Base-by-base conservation (phyloP, 108 stramenopile genomes). In the Nitzschia putrida region DNA sequence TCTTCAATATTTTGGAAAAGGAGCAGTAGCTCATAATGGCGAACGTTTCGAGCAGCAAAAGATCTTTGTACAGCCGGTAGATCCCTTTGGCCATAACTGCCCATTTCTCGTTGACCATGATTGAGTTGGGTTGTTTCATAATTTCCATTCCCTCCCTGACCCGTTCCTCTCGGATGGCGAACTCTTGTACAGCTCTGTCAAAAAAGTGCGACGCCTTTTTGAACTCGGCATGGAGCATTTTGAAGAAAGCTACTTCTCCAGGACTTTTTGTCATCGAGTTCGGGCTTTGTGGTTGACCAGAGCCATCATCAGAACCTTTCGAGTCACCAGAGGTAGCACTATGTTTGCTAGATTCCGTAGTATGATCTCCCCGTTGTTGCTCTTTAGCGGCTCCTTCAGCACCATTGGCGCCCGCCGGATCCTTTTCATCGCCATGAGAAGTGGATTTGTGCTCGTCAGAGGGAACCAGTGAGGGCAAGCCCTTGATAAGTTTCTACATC, bases 11-110 rank as follows among this genome's bases (percentile, higher is more conserved):
- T 82, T 99, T 99, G 78, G 73, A 91, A 82, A 97, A 96, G 51
- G 88, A 87, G 73, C 95, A 97, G 74, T 97, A 99, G 21, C 96
- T 99, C 96, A 99, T 98, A 65, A 99, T 97, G 23, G 98, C 97
- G 68, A 85, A 99, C 37, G 96, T 97, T 71, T 99, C 98, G 40
- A 99, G 87, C 51, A 98, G 78, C 40, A 99, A 80, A 40, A 99
- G 78, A 73, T 98, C 96, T 68, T 92, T 96, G 76, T 99, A 97
- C 29, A 93, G 67, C 34, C 89, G 57, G 64, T 96, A 92, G 43
- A 89, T 83, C 55, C 89, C 88, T 69, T 96, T 97, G 22, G 94
- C 95, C 82, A 90, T 81, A 44, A 96, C 65, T 50, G 81, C 64
- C 89, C 91, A 88, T 41, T 88, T 85, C 56, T 89, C 92, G 54